Evolutionary conservation across 148 eudicot genomes (phyloP).

Genomic region (Limonium bicolor): DNA sequence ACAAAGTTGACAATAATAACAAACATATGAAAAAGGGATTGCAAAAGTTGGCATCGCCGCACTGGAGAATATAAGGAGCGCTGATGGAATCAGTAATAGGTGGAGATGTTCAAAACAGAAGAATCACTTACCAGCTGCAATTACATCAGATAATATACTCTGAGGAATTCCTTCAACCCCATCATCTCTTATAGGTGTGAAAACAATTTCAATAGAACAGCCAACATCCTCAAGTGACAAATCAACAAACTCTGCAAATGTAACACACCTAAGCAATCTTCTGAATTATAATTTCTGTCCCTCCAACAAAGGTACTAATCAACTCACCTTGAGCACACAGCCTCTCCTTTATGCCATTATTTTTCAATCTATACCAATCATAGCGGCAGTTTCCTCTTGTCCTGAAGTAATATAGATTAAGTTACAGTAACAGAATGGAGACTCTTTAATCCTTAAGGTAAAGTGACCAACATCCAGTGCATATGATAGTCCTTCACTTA

Average conservation of each 20-base stretch:
- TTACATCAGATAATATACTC: constrained; percentile 35
- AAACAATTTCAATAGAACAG: constrained; percentile 44
- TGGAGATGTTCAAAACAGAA: neutral
- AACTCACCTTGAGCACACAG: constrained; percentile 47
- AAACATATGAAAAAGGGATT: too few species aligned
- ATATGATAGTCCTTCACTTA: too few species aligned
- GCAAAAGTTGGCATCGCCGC: too few species aligned
- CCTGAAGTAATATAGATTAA: constrained; percentile 25
- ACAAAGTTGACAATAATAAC: too few species aligned
- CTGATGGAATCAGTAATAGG: too few species aligned
- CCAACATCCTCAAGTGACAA: constrained; percentile 71
- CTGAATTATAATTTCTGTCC: neutral
- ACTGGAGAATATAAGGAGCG: too few species aligned
- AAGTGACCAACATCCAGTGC: too few species aligned
- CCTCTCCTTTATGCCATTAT: constrained; percentile 45
- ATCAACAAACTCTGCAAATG: constrained; percentile 52
- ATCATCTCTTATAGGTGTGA: constrained; percentile 82
- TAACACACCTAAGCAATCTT: constrained; percentile 1
- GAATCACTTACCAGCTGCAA: constrained; percentile 59
- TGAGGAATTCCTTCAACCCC: constrained; percentile 41
- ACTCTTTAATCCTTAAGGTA: too few species aligned
- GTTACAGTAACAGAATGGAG: too few species aligned
- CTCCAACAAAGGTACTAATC: neutral
- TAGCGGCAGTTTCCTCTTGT: constrained; percentile 55
- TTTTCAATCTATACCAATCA: constrained; percentile 77